A percentile compares a stretch with the other conserved stretches of the same genome.
Evolutionary conservation across 495 filamentous ascomycete genomes (phyloP).

Genomic region (Aspergillus olivimuriae): DNA sequence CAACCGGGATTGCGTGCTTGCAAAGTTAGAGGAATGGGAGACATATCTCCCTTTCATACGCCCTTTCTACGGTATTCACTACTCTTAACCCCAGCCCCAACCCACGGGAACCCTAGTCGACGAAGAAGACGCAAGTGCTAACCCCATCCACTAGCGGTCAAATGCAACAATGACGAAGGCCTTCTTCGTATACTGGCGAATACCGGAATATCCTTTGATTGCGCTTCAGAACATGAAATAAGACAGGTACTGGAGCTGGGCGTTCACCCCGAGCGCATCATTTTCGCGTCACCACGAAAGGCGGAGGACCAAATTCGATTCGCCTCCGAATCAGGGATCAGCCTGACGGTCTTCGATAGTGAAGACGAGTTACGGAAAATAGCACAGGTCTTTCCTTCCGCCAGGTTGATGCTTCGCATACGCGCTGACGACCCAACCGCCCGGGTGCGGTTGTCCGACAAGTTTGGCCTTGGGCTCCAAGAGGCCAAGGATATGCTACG

Average conservation of each 20-base stretch:
- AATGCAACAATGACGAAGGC: conserved; percentile 28
- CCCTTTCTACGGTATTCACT: no score
- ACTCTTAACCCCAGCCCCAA: no score
- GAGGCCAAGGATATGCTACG: conserved; percentile 12
- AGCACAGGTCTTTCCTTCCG: conserved; percentile 16
- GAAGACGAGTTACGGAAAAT: conserved; percentile 30
- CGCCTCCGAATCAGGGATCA: conserved; percentile 14
- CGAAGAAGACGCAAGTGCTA: no score
- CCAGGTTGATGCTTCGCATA: conserved; percentile 25
- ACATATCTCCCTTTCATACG: no score
- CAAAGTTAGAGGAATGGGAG: no score
- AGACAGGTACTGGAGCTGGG: conserved; percentile 18
- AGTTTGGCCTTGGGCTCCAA: conserved; percentile 25
- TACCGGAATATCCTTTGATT: conserved; percentile 26
- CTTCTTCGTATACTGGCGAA: conserved; percentile 21
- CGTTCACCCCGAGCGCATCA: conserved; percentile 23
- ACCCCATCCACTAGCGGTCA: no score
- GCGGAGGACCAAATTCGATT: conserved; percentile 14
- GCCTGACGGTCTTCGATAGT: conserved; percentile 29
- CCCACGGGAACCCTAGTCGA: no score
- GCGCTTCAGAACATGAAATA: conserved; percentile 27
- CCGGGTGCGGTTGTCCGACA: conserved; percentile 18
- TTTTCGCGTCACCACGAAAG: conserved; percentile 33
- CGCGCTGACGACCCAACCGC: conserved; percentile 22
- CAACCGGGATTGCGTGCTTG: no score